Percentiles rank a stretch among this genome's conserved stretches.
Evolutionary conservation across 495 filamentous ascomycete species (phyloP).

Genomic region (Collariella sp.): DNA sequence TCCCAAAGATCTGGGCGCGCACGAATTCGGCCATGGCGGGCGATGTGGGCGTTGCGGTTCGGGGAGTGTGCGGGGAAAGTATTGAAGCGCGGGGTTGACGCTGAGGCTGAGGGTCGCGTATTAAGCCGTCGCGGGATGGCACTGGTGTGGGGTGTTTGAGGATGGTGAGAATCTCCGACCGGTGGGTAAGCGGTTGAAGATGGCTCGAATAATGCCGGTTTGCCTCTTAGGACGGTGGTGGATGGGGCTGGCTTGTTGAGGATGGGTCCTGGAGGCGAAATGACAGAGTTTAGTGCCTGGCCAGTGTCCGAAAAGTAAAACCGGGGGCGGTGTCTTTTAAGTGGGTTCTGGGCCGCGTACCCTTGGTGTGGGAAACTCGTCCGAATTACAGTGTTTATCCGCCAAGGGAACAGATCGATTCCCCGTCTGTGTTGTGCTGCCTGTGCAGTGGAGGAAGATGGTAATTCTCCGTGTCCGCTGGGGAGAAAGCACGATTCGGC

Average conservation of each 20-base stretch:
- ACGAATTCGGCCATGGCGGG: constrained; percentile 90
- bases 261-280: constrained; percentile 6
- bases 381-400: no score
- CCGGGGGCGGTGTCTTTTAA: background rate
- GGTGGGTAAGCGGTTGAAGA: background rate
- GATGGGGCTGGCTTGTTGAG: background rate
- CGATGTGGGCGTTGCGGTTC: constrained; percentile 4
- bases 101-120: background rate
- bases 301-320: no score
- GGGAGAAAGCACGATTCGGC: background rate
- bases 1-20: constrained; percentile 97
- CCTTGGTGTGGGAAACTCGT: background rate
- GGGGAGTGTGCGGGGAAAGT: constrained; percentile 1
- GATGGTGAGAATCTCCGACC: no score
- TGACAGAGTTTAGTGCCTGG: background rate
- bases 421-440: background rate
- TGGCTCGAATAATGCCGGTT: background rate
- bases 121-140: no score
- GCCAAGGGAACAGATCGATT: no score
- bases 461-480: background rate
- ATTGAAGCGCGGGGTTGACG: background rate
- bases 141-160: no score
- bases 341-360: background rate
- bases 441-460: no score
- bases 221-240: background rate